phyloP scores from a whole-genome alignment of 768 basidiomycete species.

The Mycena venus region DNA sequence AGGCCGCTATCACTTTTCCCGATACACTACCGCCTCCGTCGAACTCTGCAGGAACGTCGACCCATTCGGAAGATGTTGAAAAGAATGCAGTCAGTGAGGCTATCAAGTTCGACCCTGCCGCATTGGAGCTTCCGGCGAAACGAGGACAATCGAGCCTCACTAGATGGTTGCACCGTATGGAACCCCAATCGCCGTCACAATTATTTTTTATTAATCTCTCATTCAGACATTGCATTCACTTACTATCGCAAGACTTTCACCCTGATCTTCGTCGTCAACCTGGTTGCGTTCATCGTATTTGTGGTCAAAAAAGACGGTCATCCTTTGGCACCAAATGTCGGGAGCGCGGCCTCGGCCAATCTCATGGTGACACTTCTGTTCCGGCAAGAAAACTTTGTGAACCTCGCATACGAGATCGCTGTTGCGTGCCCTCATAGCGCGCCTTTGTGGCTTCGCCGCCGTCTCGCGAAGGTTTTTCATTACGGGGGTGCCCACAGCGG shows the following conservation, averaged over 20 bases:
- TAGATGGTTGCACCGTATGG: slow-evolving; percentile 33
- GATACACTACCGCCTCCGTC: background rate
- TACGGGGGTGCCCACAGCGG: slow-evolving; percentile 71
- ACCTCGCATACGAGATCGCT: slow-evolving; percentile 63
- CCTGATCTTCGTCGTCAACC: slow-evolving; percentile 64
- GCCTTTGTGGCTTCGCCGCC: slow-evolving; percentile 58
- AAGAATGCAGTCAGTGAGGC: background rate
- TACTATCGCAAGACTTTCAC: slow-evolving; percentile 67
- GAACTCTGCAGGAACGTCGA: background rate
- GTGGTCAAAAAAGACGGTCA: slow-evolving; percentile 49
- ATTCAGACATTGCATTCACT: slow-evolving; percentile 40
- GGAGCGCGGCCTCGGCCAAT: slow-evolving; percentile 57
- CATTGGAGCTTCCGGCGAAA: slow-evolving; percentile 32
- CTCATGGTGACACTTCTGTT: slow-evolving; percentile 58
- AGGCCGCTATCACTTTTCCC: background rate
- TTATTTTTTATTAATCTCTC: slow-evolving; percentile 9
- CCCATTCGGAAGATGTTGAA: slow-evolving; percentile 15
- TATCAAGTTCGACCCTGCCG: slow-evolving; percentile 7
- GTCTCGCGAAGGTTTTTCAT: slow-evolving; percentile 64
- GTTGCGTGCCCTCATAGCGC: slow-evolving; percentile 52
- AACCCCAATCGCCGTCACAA: background rate
- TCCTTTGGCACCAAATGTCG: slow-evolving; percentile 53
- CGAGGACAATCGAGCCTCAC: slow-evolving; percentile 24
- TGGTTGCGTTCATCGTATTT: slow-evolving; percentile 60
- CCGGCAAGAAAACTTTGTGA: slow-evolving; percentile 67